Evolutionary conservation across 176 grass and related monocot species (phyloP), one percentile per base, ranked within the genome.

Genomic region (Oryza glumipatula): DNA sequence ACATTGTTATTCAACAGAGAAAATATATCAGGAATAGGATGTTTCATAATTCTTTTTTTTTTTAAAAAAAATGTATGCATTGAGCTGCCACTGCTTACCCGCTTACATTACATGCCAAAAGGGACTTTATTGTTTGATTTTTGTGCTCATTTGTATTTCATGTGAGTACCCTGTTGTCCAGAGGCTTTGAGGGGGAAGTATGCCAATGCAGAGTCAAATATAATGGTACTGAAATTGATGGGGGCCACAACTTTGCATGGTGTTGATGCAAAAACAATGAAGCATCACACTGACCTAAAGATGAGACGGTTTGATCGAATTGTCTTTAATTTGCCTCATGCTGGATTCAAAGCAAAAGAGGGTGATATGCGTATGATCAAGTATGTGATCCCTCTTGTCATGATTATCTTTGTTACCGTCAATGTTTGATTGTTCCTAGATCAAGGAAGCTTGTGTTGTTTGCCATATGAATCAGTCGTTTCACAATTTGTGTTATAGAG

Each of bases 311-410:
- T 95, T 58, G 82, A 95, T 86, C 43, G 88, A 41, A 90, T 95
- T 54, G 75, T 95, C 22, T 95, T 88, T 52, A 90, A 95, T 71
- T 95, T 95, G 39, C 82, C 93, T 17, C 85, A 95, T 81, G 88
- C 85, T 72, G 88, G 90, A 3, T 95, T 88, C 33, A 80, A 26
- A 60, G 92, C 87, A 79, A 80, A 22, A 43, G 92, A 94, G 45
- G 12, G 60, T 5, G 11, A 84, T 11, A 5, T 33, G 65, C 52
- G 26, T n/a, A 0, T 88, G 19, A 80, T 94, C 83, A 80, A 83
- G 93, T 94, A 94, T 80, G 79, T 81, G 68, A 16, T 1, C 51
- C 69, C 22, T 61, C 26, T 54, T 83, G 67, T 43, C 38, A 60
- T 51, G 4, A 16, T 45, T 82, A 41, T 41, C 7, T 39, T 39